Conservation (phyloP, 768 basidiomycete species). For the Lentinula aciculospora region DNA sequence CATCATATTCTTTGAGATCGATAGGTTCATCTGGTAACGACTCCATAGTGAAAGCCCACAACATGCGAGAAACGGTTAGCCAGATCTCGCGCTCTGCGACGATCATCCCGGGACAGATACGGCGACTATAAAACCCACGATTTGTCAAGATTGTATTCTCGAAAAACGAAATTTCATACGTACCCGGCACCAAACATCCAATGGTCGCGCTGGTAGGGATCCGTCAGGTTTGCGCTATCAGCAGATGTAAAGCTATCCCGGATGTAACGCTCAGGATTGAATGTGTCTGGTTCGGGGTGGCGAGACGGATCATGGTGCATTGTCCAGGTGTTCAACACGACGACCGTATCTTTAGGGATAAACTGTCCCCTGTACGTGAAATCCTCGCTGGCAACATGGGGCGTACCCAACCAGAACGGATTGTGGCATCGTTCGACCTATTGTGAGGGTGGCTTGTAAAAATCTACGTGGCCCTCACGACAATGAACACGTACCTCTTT, state of each 20-base stretch:
- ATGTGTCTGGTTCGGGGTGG: constrained; percentile 23
- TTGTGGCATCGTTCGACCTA: constrained; percentile 16
- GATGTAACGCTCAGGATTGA: constrained; percentile 27
- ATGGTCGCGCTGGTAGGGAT: constrained; percentile 26
- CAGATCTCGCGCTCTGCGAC: constrained; percentile 29
- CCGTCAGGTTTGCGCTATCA: constrained; percentile 24
- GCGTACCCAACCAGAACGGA: constrained; percentile 21
- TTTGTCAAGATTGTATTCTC: background rate
- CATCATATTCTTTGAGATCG: constrained; percentile 27
- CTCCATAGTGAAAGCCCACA: constrained; percentile 27
- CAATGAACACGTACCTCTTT: constrained; percentile 16
- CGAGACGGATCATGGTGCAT: constrained; percentile 20
- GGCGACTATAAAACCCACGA: constrained; percentile 12
- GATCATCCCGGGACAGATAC: constrained; percentile 28
- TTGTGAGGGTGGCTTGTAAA: background rate
- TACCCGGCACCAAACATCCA: constrained; percentile 33
- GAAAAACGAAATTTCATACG: background rate
- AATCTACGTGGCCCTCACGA: background rate
- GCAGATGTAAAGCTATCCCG: constrained; percentile 20
- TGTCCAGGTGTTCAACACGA: constrained; percentile 24
- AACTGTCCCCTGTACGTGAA: constrained; percentile 25
- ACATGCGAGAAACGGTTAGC: constrained; percentile 27
- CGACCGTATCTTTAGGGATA: constrained; percentile 22
- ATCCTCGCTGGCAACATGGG: constrained; percentile 22
- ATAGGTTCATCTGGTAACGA: constrained; percentile 25